phyloP scores from a whole-genome alignment of 1,284 basidiomycete genomes.

The Leucoagaricus sp. region DNA sequence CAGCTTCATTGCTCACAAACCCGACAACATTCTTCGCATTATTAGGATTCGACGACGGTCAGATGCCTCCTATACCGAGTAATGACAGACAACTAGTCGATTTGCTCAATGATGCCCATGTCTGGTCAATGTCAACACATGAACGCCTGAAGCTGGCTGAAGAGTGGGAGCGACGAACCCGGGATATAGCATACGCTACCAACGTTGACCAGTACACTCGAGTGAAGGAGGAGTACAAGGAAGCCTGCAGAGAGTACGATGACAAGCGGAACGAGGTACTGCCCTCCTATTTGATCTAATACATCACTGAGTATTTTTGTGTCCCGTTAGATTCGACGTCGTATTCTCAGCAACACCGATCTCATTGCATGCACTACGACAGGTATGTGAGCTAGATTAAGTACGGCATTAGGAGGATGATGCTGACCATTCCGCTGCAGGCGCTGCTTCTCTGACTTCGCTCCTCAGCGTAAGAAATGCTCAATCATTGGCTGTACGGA shows the following conservation, averaged over 20 bases:
- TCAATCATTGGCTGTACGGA: background rate
- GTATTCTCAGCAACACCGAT: conserved; percentile 52
- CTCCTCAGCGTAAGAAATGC: conserved; percentile 50
- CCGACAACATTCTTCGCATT: conserved; percentile 32
- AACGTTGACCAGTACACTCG: conserved; percentile 37
- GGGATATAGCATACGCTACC: conserved; percentile 20
- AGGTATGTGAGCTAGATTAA: conserved; percentile 23
- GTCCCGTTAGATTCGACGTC: conserved; percentile 36
- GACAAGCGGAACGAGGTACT: conserved; percentile 40
- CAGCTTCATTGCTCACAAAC: background rate
- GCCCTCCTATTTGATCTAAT: background rate
- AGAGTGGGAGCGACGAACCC: conserved; percentile 32
- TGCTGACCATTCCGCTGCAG: conserved; percentile 39
- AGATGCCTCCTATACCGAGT: conserved; percentile 34
- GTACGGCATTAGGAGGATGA: conserved; percentile 12
- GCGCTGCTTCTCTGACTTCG: conserved; percentile 63
- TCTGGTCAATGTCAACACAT: conserved; percentile 45
- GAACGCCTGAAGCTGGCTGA: conserved; percentile 42
- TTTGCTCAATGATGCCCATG: conserved; percentile 27
- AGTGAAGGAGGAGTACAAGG: conserved; percentile 22
- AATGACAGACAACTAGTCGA: conserved; percentile 17
- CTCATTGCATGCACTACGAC: conserved; percentile 69
- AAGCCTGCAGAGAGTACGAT: conserved; percentile 28
- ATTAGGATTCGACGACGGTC: conserved; percentile 27
- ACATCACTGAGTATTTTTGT: background rate